These are phyloP conservation scores for Vachellia pachyceras DNA, from an alignment of 306 rosid species.

Conservation along the genomic window DNA sequence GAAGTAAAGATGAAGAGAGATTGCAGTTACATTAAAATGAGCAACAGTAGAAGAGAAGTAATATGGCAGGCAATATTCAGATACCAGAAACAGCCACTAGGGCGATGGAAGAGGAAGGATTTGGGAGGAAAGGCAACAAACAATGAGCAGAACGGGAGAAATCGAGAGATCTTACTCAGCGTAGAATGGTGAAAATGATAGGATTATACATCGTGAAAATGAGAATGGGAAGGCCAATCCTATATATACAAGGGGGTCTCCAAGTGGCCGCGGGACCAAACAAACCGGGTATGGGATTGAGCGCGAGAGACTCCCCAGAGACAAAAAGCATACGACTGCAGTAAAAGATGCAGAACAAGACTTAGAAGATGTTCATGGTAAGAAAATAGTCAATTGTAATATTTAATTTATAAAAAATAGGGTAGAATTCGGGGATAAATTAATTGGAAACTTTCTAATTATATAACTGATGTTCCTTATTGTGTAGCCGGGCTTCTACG, in stretches of 20 bases:
- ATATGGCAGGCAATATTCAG: conserved; percentile 37
- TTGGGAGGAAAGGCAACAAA: conserved; percentile 25
- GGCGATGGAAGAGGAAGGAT: conserved; percentile 36
- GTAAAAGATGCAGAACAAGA: too few species aligned
- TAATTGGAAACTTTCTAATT: too few species aligned
- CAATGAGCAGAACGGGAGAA: conserved; percentile 39
- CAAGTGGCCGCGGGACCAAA: background rate
- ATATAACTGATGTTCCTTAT: too few species aligned
- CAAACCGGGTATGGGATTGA: too few species aligned
- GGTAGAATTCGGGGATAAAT: too few species aligned
- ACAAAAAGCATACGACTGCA: background rate
- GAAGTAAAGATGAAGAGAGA: conserved; percentile 29
- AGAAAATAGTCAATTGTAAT: too few species aligned
- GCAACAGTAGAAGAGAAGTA: conserved; percentile 17
- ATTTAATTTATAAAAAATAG: too few species aligned
- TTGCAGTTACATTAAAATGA: conserved; percentile 66
- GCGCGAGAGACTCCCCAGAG: too few species aligned
- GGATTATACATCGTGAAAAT: conserved; percentile 51
- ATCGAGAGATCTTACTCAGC: conserved; percentile 33
- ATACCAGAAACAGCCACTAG: conserved; percentile 13
- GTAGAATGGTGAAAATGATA: conserved; percentile 31
- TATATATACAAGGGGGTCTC: conserved; percentile 31
- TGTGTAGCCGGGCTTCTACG: too few species aligned
- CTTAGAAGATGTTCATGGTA: too few species aligned
- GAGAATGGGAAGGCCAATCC: conserved; percentile 52